These are phyloP conservation scores for Peniophora sp. DNA, from an alignment of 1,284 basidiomycete species.

Conservation along the genomic window DNA sequence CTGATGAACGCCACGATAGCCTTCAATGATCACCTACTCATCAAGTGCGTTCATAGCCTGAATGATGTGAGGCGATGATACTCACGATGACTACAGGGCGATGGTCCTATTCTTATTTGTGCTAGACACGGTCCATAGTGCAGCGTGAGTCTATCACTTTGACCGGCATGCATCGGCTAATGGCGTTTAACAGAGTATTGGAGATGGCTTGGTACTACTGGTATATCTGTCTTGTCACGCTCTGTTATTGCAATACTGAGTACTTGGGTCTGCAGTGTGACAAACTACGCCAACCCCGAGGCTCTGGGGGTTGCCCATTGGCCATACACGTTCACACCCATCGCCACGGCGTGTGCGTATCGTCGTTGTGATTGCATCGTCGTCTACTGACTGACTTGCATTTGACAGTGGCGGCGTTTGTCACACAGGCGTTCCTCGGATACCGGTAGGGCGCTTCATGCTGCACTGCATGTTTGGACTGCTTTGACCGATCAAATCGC, in stretches of 20 bases:
- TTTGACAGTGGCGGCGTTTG: constrained; percentile 25
- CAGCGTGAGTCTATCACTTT: constrained; percentile 18
- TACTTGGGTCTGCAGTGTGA: constrained; percentile 21
- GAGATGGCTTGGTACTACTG: constrained; percentile 33
- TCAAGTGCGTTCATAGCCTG: too few species aligned
- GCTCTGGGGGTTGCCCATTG: constrained; percentile 16
- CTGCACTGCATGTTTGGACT: too few species aligned
- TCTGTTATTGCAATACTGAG: neutral
- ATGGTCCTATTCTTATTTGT: constrained; percentile 34
- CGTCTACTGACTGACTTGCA: too few species aligned
- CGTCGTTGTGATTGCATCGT: too few species aligned
- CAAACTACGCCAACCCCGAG: constrained; percentile 27
- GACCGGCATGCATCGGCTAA: too few species aligned
- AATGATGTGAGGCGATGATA: too few species aligned
- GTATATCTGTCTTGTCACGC: constrained; percentile 15
- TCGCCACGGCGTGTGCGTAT: constrained; percentile 23
- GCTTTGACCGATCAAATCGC: neutral
- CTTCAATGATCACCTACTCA: constrained; percentile 35
- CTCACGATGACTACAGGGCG: constrained; percentile 16
- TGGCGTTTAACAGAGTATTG: constrained; percentile 20
- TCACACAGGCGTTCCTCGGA: constrained; percentile 35
- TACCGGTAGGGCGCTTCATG: constrained; percentile 29
- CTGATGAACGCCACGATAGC: constrained; percentile 17
- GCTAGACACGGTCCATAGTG: constrained; percentile 36
- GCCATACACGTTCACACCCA: constrained; percentile 37